Evolutionary conservation across 2,329 filamentous ascomycete species (phyloP).

Genomic region (Ceratocystis diversiconidia): DNA sequence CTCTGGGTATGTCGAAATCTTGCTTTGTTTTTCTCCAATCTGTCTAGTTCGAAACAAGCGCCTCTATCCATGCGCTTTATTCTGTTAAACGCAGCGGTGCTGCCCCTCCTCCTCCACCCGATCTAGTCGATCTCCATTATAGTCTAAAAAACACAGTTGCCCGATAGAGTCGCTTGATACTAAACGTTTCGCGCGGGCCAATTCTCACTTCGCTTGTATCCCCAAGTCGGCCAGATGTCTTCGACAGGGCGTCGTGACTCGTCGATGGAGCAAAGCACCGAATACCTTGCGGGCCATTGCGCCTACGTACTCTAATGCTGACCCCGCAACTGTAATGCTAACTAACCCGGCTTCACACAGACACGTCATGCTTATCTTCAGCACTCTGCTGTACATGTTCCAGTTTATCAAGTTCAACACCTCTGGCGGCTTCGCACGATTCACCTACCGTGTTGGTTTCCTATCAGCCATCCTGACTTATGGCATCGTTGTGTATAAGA

Average conservation of each 20-base stretch:
- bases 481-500: slow-evolving; percentile 98
- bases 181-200: no score
- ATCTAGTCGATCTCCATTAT: neutral
- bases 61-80: neutral
- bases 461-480: slow-evolving; percentile 82
- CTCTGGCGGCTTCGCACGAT: slow-evolving; percentile 58
- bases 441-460: slow-evolving; percentile 85
- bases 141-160: neutral
- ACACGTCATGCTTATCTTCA: slow-evolving; percentile 73
- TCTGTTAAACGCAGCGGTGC: neutral
- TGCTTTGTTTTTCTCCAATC: neutral
- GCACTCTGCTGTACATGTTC: slow-evolving; percentile 66
- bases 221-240: neutral
- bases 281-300: neutral
- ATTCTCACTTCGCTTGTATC: neutral
- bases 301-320: neutral
- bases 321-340: neutral
- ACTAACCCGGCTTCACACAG: slow-evolving; percentile 31
- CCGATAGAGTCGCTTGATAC: neutral
- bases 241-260: neutral
- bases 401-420: slow-evolving; percentile 86
- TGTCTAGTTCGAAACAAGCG: neutral
- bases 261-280: neutral
- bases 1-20: slow-evolving; percentile 42
- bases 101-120: slow-evolving; percentile 6